Evolutionary conservation across 208 protist species (phyloP).

Genomic region (Leishmania braziliensis): DNA sequence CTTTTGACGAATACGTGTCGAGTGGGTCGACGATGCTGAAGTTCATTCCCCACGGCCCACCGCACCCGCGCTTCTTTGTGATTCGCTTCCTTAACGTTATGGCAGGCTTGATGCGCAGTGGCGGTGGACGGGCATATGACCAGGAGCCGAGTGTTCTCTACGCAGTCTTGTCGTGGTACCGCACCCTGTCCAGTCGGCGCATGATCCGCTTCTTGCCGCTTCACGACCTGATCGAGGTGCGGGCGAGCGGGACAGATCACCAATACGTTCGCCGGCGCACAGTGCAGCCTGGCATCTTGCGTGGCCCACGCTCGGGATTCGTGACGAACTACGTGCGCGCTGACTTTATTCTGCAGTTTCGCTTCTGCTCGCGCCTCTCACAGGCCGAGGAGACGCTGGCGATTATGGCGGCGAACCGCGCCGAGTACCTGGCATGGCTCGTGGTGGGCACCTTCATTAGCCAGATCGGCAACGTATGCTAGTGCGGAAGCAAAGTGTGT

Average conservation of each 20-base stretch:
- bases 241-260: constrained; percentile 43
- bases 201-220: constrained; percentile 70
- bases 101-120: not conserved
- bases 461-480: constrained; percentile 31
- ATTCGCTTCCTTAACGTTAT: constrained; percentile 59
- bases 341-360: constrained; percentile 60
- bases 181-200: constrained; percentile 33
- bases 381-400: constrained; percentile 55
- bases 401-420: constrained; percentile 48
- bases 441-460: constrained; percentile 71
- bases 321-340: constrained; percentile 46
- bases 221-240: constrained; percentile 49
- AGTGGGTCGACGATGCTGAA: constrained; percentile 56
- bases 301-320: constrained; percentile 29
- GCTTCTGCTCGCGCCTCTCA: constrained; percentile 45
- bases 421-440: constrained; percentile 57
- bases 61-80: constrained; percentile 64
- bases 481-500: not conserved
- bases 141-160: constrained; percentile 21
- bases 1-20: constrained; percentile 69
- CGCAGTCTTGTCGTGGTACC: constrained; percentile 59
- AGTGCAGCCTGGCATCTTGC: constrained; percentile 43
- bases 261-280: constrained; percentile 51
- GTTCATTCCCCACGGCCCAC: constrained; percentile 50
- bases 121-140: not conserved